Evolutionary conservation across 129 eudicot genomes (phyloP).

Genomic region (Arctium minus): DNA sequence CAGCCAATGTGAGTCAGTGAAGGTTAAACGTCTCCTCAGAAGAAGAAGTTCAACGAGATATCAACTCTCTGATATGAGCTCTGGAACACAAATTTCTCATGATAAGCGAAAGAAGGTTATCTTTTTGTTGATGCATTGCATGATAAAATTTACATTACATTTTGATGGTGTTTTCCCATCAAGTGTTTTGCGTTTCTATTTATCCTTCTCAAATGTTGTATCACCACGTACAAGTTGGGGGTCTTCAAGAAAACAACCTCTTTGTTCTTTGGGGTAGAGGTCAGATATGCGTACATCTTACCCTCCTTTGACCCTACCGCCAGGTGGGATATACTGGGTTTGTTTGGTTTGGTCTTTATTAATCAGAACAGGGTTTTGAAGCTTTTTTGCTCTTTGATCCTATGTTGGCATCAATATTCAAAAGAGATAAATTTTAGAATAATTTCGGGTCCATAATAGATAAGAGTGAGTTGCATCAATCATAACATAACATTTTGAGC

Average conservation of each 20-base stretch:
- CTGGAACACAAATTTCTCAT: slow-evolving; percentile 13
- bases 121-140: not conserved
- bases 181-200: not conserved
- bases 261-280: too few relatives aligned
- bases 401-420: not conserved
- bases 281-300: not conserved
- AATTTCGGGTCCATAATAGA: not conserved
- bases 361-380: not conserved
- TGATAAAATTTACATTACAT: not conserved
- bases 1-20: slow-evolving; percentile 25
- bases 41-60: slow-evolving; percentile 28
- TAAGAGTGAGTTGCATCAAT: too few relatives aligned
- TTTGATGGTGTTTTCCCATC: not conserved
- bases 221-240: too few relatives aligned
- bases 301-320: too few relatives aligned
- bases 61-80: slow-evolving; percentile 28
- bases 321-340: not conserved
- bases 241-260: too few relatives aligned
- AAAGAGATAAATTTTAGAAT: not conserved
- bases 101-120: slow-evolving; percentile 41
- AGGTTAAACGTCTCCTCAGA: slow-evolving; percentile 29
- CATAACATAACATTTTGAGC: too few relatives aligned
- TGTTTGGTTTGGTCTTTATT: not conserved
- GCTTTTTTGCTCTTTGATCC: slow-evolving; percentile 3
- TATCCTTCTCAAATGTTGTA: not conserved